phyloP scores from a whole-genome alignment of 352 stramenopile species.

The Proteromonas lacertae region DNA sequence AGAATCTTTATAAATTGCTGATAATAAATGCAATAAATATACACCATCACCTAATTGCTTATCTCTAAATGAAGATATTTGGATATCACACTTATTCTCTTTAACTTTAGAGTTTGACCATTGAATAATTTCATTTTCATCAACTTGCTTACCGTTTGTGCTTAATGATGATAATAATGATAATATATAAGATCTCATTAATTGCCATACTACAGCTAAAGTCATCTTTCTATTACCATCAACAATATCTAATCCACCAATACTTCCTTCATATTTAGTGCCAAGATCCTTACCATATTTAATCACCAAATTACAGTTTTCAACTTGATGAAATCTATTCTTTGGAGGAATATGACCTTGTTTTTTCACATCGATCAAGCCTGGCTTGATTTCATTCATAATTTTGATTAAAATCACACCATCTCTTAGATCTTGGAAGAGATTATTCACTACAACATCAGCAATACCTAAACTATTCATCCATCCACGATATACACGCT shows the following conservation, averaged over 20 bases:
- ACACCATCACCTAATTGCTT: constrained; percentile 23
- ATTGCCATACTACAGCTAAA: constrained; percentile 60
- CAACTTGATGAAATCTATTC: constrained; percentile 28
- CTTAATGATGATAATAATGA: constrained; percentile 32
- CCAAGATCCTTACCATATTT: constrained; percentile 34
- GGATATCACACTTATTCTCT: constrained; percentile 1
- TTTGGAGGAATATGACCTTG: constrained; percentile 5
- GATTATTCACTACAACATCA: constrained; percentile 25
- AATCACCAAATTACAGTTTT: constrained; percentile 25
- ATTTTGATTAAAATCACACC: constrained; percentile 47
- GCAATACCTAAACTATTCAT: constrained; percentile 1
- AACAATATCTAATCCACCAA: constrained; percentile 50
- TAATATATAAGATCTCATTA: constrained; percentile 53
- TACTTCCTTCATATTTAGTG: constrained; percentile 49
- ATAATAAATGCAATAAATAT: constrained; percentile 43
- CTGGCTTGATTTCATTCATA: constrained; percentile 44
- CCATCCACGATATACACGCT: constrained; percentile 19
- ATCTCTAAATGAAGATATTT: constrained; percentile 42
- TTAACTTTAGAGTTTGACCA: constrained; percentile 22
- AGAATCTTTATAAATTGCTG: constrained; percentile 31
- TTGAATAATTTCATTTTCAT: constrained; percentile 17
- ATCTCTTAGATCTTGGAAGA: constrained; percentile 45
- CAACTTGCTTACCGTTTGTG: constrained; percentile 38
- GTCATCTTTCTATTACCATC: constrained; percentile 63
- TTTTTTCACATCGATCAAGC: constrained; percentile 44